Evolutionary conservation across 176 grass and related monocot species (phyloP), one percentile per base, ranked within the genome.

Genomic region (Aechmea fasciata): DNA sequence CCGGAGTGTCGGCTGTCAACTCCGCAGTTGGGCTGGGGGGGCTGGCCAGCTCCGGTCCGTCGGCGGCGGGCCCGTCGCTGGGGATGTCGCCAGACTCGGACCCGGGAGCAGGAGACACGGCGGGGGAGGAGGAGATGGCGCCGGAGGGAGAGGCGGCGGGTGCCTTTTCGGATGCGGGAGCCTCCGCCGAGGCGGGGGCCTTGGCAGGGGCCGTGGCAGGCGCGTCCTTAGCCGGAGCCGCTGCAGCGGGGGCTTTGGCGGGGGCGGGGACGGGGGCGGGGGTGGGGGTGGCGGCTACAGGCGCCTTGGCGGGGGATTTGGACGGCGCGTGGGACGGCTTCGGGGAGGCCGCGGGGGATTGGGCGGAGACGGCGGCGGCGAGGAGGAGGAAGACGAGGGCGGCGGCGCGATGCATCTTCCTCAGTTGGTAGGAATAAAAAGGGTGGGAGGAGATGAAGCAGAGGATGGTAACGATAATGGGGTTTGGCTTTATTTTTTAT

Each of bases 321-420:
- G 33, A 41, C 33, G 54, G 54, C n/a, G 54, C 14, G 54, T 17
- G 14, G 54, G 54, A 14, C 54, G 14, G n/a, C 13, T 14, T 18
- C n/a, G 54, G 19, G 4, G 54, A 41, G 33, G 33, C 33, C 33
- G 33, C 33, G 33, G 33, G 33, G 33, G 33, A 41, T 41, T 41
- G 33, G 33, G 33, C 33, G 33, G 33, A 41, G 33, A 41, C 33
- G 5, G 33, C 54, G 54, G n/a, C 54, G 54, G 54, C 54, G 54
- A 59, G 5, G 54, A 59, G 54, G 54, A 59, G 54, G 54, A 59
- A 59, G 54, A 19, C 54, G 54, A 59, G 54, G n/a, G 54, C 54
- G 12, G 20, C 8, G 19, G 54, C 9, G 54, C 54, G 54, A 59
- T n/a, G 15, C 54, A 59, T 59, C 14, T 12, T 9, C 33, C 33